Conservation (phyloP, 352 stramenopile species). For the Nothophytophthora sp. region DNA sequence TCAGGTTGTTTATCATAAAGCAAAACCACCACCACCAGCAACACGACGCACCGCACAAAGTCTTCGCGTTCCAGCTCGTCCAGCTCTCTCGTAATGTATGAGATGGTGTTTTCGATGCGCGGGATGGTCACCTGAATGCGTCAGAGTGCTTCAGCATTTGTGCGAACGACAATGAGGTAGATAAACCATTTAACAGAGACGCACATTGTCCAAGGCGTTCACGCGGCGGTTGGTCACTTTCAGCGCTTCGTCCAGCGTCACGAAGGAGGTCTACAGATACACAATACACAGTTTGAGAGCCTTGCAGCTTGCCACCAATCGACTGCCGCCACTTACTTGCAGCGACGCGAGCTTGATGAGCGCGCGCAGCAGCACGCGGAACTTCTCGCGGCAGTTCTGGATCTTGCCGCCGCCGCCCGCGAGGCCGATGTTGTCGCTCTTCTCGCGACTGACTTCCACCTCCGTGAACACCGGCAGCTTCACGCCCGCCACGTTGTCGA, state of each 20-base stretch:
- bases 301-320: background rate
- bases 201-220: conserved; percentile 98
- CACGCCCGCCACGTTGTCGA: conserved; percentile 99
- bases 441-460: conserved; percentile 94
- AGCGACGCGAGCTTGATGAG: conserved; percentile 90
- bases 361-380: conserved; percentile 76
- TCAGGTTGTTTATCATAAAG: no score
- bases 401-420: conserved; percentile 98
- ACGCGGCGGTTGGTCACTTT: conserved; percentile 99
- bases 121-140: conserved; percentile 96
- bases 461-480: conserved; percentile 99
- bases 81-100: conserved; percentile 98
- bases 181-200: conserved; percentile 9
- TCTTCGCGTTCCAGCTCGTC: conserved; percentile 99
- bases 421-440: conserved; percentile 95
- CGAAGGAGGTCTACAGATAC: conserved; percentile 96
- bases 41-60: conserved; percentile 69
- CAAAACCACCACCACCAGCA: no score
- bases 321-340: conserved; percentile 32
- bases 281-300: conserved; percentile 48
- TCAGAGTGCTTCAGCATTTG: background rate
- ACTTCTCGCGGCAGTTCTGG: conserved; percentile 92
- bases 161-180: background rate
- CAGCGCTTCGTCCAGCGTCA: conserved; percentile 98
- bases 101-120: conserved; percentile 96